Conservation (phyloP, 116 monocot genomes). For the Zostera marina region DNA sequence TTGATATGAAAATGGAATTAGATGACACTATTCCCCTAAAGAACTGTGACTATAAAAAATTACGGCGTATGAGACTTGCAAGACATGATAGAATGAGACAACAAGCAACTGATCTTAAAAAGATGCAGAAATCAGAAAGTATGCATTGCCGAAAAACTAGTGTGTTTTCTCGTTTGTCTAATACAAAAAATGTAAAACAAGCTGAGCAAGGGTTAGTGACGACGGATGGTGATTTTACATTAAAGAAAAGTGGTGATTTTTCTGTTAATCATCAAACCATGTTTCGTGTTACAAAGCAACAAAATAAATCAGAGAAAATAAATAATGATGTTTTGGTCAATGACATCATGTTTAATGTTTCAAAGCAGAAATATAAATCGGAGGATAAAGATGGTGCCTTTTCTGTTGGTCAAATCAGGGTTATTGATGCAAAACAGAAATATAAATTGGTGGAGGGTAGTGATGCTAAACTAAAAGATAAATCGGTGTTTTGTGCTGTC, state of each 20-base stretch:
- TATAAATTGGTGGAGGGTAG: too few species aligned
- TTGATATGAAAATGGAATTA: neutral
- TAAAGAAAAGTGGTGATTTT: neutral
- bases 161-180: slow-evolving; percentile 40
- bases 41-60: neutral
- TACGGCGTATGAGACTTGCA: neutral
- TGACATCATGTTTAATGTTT: neutral
- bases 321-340: slow-evolving; percentile 3
- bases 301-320: too few species aligned
- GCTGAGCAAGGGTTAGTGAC: neutral
- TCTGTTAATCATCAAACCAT: slow-evolving; percentile 11
- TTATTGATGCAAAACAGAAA: too few species aligned
- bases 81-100: neutral
- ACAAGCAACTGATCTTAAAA: neutral
- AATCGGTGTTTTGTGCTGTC: too few species aligned
- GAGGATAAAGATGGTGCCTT: too few species aligned
- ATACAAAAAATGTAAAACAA: neutral
- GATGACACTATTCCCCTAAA: neutral
- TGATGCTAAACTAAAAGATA: too few species aligned
- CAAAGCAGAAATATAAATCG: too few species aligned
- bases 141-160: slow-evolving; percentile 5
- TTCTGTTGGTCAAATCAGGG: too few species aligned
- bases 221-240: neutral
- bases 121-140: slow-evolving; percentile 2
- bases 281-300: too few species aligned